Percentiles rank a stretch among this genome's conserved stretches.
Conservation (phyloP, 441 rosid genomes). For the Arabidopsis hybrid region DNA sequence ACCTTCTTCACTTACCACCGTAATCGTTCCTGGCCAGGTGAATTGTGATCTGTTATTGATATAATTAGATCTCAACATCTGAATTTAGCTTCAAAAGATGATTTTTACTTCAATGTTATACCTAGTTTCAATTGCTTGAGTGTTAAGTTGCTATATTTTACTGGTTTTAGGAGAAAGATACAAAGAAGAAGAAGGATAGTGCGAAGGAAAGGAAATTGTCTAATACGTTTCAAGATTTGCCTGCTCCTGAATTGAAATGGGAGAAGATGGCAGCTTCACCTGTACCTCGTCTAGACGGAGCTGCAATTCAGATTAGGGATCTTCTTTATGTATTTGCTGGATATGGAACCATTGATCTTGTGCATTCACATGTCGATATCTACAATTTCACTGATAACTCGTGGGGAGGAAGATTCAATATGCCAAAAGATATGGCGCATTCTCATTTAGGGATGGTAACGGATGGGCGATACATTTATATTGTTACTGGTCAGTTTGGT, state of each 20-base stretch:
- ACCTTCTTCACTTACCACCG: constrained; percentile 35
- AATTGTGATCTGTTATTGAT: constrained; percentile 16
- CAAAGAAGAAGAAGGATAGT: constrained; percentile 41
- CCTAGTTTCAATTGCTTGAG: background rate
- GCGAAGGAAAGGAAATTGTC: constrained; percentile 66
- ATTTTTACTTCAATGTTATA: background rate
- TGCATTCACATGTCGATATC: constrained; percentile 88
- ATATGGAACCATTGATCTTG: constrained; percentile 77
- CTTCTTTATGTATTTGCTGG: constrained; percentile 91
- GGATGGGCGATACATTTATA: constrained; percentile 87
- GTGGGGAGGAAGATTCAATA: constrained; percentile 90
- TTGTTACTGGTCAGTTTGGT: constrained; percentile 91
- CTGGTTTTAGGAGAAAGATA: constrained; percentile 40
- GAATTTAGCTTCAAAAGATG: constrained; percentile 13
- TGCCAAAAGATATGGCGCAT: constrained; percentile 99
- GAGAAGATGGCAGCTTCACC: constrained; percentile 87
- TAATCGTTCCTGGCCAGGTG: constrained; percentile 9
- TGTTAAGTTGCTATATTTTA: background rate
- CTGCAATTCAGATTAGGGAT: constrained; percentile 84
- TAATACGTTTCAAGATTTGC: constrained; percentile 91
- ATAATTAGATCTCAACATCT: constrained; percentile 17
- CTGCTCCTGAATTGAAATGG: constrained; percentile 81
- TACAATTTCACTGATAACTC: constrained; percentile 79
- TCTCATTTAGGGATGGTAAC: constrained; percentile 98
- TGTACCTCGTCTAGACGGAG: constrained; percentile 94